Evolutionary conservation across 345 rosid species (phyloP).

Genomic region (Rubroshorea leprosula): DNA sequence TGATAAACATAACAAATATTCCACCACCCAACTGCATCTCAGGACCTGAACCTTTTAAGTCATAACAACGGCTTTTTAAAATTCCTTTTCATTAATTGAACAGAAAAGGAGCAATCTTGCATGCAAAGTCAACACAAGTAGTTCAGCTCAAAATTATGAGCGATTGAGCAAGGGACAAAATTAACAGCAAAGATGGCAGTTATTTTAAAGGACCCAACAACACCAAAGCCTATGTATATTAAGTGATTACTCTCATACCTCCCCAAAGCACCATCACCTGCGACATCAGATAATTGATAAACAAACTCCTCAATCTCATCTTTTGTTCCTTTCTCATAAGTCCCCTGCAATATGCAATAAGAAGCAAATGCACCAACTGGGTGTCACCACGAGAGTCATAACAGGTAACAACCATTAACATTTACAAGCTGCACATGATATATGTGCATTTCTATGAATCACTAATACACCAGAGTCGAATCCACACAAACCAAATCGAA

Average conservation of each 20-base stretch:
- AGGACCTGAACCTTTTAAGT: too few relatives aligned
- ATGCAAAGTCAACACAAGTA: too few relatives aligned
- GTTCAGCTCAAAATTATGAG: neutral
- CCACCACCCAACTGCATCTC: neutral
- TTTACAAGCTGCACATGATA: neutral
- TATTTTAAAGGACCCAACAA: neutral
- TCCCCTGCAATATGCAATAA: conserved; percentile 40
- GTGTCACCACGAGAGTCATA: too few relatives aligned
- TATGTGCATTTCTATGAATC: neutral
- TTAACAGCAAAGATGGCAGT: too few relatives aligned
- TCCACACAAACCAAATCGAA: neutral
- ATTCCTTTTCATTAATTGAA: too few relatives aligned
- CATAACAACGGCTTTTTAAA: too few relatives aligned
- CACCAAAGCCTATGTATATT: neutral
- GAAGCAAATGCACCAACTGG: too few relatives aligned
- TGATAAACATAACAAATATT: neutral
- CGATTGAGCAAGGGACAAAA: neutral
- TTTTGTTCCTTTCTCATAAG: conserved; percentile 75
- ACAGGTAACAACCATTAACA: too few relatives aligned
- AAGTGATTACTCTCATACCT: conserved; percentile 35
- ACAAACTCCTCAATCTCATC: conserved; percentile 84
- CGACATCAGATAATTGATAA: conserved; percentile 60
- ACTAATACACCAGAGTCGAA: neutral
- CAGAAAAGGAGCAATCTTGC: too few relatives aligned
- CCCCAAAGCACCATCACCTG: conserved; percentile 48